A percentile compares a stretch with the other conserved stretches of the same genome.
These are phyloP conservation scores for Calonectria fujianensis DNA, from an alignment of 2,329 filamentous ascomycete genomes.

Conservation along the genomic window DNA sequence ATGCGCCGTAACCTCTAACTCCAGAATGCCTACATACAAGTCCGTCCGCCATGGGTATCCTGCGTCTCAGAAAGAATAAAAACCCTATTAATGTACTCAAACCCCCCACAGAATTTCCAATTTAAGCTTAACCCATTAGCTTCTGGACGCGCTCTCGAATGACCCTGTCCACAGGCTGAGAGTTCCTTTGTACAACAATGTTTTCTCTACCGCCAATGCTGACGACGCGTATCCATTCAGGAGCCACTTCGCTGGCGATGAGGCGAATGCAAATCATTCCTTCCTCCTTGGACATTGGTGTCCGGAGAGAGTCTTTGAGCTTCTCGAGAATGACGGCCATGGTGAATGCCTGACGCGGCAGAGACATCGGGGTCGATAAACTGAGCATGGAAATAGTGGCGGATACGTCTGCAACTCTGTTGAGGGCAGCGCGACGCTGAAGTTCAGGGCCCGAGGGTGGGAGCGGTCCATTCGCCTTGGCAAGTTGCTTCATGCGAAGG, in stretches of 20 bases:
- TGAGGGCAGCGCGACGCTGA: conserved; percentile 78
- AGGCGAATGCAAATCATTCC: conserved; percentile 69
- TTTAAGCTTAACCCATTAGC: conserved; percentile 52
- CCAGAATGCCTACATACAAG: conserved; percentile 32
- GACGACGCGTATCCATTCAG: conserved; percentile 73
- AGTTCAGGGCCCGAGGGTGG: conserved; percentile 76
- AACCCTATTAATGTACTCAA: conserved; percentile 16
- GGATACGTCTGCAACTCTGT: conserved; percentile 80
- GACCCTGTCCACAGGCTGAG: conserved; percentile 62
- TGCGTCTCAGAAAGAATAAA: conserved; percentile 7
- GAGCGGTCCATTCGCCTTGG: conserved; percentile 72
- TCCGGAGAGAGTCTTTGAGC: conserved; percentile 79
- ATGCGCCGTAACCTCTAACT: conserved; percentile 30
- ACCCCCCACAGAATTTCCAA: conserved; percentile 3
- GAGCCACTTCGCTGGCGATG: conserved; percentile 73
- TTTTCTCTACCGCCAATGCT: conserved; percentile 73
- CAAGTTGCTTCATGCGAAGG: conserved; percentile 81
- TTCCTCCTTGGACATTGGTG: conserved; percentile 73
- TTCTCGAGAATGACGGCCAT: conserved; percentile 78
- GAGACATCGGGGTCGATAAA: conserved; percentile 68
- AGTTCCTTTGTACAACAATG: conserved; percentile 71
- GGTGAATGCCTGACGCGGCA: conserved; percentile 78
- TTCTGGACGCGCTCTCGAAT: conserved; percentile 62
- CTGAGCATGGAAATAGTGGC: conserved; percentile 81
- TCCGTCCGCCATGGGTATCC: conserved; percentile 45